Evolutionary conservation across 2,329 filamentous ascomycete genomes (phyloP), one percentile per base, ranked within the genome.

Genomic region (Hypoxylon sp.): DNA sequence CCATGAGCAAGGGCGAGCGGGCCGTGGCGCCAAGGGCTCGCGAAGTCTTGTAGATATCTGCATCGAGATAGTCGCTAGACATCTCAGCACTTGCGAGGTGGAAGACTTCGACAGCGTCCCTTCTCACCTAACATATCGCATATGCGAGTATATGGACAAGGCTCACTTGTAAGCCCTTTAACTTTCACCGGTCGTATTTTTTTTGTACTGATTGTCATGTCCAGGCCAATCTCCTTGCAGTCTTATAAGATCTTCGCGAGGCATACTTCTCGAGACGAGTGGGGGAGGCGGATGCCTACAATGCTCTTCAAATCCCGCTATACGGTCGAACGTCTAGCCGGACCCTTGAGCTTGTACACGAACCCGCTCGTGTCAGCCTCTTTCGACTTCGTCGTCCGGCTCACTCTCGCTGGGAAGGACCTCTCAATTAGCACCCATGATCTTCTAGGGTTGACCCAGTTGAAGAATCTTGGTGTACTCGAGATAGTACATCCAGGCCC

Each of bases 401-500:
- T 78, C 1, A 70, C 68, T 28, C 68, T 78, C 26, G 11, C 65
- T 3, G 68, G 60, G 1, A 9, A 5, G 8, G 18, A 18, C 7
- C 42, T 56, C 14, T 32, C 28, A 1, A 71, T 76, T 40, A 69
- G 58, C 4, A 75, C 76, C 0, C 71, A 75, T 18, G 81, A 85
- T 51, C 69, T 85, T 26, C 64, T 84, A 1, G 71, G 70, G 16
- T 73, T 85, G 30, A 69, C 80, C 0, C 70, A 77, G 3, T 75
- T 85, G 67, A 78, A 75, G 26, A 85, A 85, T 52, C 78, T 85
- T 3, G 83, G 79, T 7, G 77, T 82, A 2, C 77, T 85, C 11
- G 82, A 85, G 70, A 76, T 85, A 20, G 75, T 83, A 12, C 78
- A 82, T 62, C 79, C 79, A 1, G 76, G 78, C 26, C 24, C 40